phyloP scores from a whole-genome alignment of 139 green algal species.

The Coccomyxa sp. region DNA sequence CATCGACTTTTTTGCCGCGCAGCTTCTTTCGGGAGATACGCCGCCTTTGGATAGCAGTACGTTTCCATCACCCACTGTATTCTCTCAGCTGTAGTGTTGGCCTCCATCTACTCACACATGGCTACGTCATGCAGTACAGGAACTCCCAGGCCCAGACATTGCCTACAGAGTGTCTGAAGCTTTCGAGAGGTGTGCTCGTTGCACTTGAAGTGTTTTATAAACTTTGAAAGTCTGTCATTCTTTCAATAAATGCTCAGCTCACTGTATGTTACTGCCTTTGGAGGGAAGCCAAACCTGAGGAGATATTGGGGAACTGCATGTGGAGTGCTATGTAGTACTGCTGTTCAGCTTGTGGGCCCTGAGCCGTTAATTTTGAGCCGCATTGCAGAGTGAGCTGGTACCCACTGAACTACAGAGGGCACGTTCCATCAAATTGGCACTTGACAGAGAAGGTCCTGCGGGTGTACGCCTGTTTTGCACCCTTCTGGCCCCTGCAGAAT shows the following conservation, averaged over 20 bases:
- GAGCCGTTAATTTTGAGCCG: background rate
- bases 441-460: no score
- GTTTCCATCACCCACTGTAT: background rate
- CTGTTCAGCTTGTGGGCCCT: background rate
- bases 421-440: no score
- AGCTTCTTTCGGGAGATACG: no score
- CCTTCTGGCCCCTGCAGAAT: background rate
- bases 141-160: background rate
- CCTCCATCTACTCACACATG: background rate
- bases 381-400: no score
- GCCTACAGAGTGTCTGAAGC: background rate
- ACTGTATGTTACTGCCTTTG: background rate
- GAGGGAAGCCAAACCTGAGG: background rate
- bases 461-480: background rate
- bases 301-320: background rate
- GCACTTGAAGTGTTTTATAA: no score
- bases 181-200: background rate
- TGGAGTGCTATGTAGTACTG: background rate
- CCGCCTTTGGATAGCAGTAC: background rate
- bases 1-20: no score
- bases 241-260: background rate
- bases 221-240: no score
- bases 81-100: background rate
- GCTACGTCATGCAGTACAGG: background rate
- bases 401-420: no score